These are phyloP conservation scores for Acephala macrosclerotiorum DNA, from an alignment of 2,329 filamentous ascomycete species.

Conservation along the genomic window DNA sequence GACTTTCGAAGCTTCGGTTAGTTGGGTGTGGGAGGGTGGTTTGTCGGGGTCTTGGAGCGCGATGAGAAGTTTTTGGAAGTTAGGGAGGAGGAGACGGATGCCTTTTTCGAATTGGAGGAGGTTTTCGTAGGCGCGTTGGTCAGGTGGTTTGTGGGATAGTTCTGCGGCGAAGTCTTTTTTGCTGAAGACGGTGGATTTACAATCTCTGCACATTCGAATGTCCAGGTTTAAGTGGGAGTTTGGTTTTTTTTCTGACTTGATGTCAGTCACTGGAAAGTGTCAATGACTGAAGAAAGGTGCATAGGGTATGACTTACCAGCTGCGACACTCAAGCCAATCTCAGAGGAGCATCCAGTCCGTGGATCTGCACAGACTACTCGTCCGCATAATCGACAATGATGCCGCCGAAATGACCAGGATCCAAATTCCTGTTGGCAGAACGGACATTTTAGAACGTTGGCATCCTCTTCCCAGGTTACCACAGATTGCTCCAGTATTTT, in stretches of 20 bases:
- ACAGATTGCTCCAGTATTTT: constrained; percentile 89
- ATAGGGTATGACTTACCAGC: constrained; percentile 57
- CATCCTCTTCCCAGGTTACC: constrained; percentile 94
- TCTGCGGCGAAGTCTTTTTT: constrained; percentile 71
- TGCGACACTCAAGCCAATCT: constrained; percentile 82
- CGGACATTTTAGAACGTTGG: constrained; percentile 79
- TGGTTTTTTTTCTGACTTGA: constrained; percentile 53
- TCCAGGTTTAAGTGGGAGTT: constrained; percentile 73
- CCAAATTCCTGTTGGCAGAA: constrained; percentile 97
- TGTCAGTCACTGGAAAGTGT: constrained; percentile 46
- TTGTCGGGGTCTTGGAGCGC: constrained; percentile 72
- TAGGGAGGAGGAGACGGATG: constrained; percentile 71
- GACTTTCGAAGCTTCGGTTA: constrained; percentile 73
- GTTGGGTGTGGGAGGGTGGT: constrained; percentile 54
- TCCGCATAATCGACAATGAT: constrained; percentile 94
- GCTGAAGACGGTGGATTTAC: constrained; percentile 74
- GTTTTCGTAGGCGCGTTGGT: constrained; percentile 71
- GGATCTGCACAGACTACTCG: constrained; percentile 91
- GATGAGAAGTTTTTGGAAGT: constrained; percentile 71
- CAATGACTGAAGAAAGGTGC: constrained; percentile 27
- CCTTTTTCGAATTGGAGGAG: constrained; percentile 75
- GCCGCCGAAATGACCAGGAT: constrained; percentile 88
- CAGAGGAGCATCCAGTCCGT: constrained; percentile 82
- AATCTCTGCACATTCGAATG: constrained; percentile 91
- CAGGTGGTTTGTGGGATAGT: constrained; percentile 62